Evolutionary conservation across 2,329 filamentous ascomycete species (phyloP), one percentile per base, ranked within the genome.

Genomic region (Pseudogymnoascus sp.): DNA sequence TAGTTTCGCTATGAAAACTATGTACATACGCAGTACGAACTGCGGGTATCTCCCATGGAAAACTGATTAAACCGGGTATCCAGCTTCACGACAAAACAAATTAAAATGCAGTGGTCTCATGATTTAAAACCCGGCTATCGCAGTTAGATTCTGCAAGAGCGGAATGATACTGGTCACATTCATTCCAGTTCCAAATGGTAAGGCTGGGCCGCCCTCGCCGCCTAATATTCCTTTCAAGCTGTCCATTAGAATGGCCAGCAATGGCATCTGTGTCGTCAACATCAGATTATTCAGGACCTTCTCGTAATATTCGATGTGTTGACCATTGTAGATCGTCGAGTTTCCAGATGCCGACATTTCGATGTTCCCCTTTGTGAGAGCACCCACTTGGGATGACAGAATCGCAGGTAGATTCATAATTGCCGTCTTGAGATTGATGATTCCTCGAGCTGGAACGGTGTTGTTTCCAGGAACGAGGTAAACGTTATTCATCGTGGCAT

Each of bases 291-390:
- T 56, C 8, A 82, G 69, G 6, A 81, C 74, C 1, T 73, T 68
- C 62, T 82, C 78, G n/a, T 79, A 67, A 61, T 78, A 82, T 1
- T 68, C 66, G 53, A 82, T 77, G 63, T 76, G 77, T 64, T 76
- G 16, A 2, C 78, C 78, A 37, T 79, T 73, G 43, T 77, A 73
- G 0, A 75, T 66, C 1, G 78, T 78, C 1, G 73, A 64, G 59
- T 80, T 80, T 2, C 78, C 78, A 0, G 74, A 74, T 3, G 75
- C 74, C 56, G 74, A 75, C 43, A 81, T 69, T 64, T 75, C 71
- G 22, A 81, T 68, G n/a, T 75, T 72, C 3, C 79, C 79, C 0
- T 74, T 68, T 28, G 66, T 66, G 2, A 81, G 72, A 0, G 78
- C 69, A 0, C 66, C 69, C 2, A 69, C 69, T 60, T 81, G 78